phyloP scores from a whole-genome alignment of 345 rosid genomes.

The Laguncularia racemosa region DNA sequence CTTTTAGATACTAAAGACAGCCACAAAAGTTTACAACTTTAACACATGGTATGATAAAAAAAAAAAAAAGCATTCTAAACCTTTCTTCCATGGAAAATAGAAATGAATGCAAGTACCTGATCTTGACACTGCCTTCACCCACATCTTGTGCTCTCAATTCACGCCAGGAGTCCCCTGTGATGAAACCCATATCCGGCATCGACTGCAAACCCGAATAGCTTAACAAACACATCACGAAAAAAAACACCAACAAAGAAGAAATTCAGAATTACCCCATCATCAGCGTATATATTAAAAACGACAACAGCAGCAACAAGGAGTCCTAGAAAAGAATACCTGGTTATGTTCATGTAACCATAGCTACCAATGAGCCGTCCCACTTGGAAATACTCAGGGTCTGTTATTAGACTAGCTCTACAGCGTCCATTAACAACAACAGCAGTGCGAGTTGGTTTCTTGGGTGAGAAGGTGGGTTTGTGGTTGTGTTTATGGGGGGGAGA shows the following conservation, averaged over 20 bases:
- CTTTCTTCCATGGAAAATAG: neutral
- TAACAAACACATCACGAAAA: neutral
- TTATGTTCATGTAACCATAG: slow-evolving; percentile 88
- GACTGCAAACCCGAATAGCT: slow-evolving; percentile 67
- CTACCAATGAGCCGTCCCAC: slow-evolving; percentile 87
- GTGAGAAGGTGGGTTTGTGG: too few species aligned
- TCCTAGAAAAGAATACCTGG: slow-evolving; percentile 43
- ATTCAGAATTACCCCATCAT: neutral
- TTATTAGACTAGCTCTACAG: slow-evolving; percentile 57
- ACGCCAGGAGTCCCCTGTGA: slow-evolving; percentile 18
- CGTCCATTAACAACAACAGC: neutral
- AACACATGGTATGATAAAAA: too few species aligned
- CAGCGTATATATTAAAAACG: neutral
- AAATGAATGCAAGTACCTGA: slow-evolving; percentile 40
- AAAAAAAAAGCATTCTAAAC: neutral
- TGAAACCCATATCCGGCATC: slow-evolving; percentile 27
- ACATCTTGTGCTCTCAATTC: slow-evolving; percentile 64
- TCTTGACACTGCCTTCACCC: slow-evolving; percentile 81
- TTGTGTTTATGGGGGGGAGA: too few species aligned
- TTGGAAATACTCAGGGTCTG: slow-evolving; percentile 71
- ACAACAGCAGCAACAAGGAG: neutral
- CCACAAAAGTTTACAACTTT: too few species aligned
- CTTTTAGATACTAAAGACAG: too few species aligned
- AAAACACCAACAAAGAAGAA: neutral
- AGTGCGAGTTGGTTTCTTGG: too few species aligned